Evolutionary conservation across 2,329 filamentous ascomycete genomes (phyloP).

Genomic region (Microdochium nivale): DNA sequence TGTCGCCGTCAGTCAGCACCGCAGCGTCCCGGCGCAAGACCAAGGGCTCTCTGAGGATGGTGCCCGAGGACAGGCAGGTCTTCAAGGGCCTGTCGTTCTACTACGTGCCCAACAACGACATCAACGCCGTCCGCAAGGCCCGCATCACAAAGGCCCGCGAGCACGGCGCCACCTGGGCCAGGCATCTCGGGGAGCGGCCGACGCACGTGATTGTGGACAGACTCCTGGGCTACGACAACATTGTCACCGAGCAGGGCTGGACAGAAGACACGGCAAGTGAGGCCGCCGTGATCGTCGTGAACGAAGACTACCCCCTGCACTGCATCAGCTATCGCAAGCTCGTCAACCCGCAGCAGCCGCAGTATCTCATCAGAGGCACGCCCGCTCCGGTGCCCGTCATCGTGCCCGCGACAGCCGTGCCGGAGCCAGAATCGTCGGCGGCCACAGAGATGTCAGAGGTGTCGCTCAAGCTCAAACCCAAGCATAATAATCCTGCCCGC

Average conservation of each 20-base stretch:
- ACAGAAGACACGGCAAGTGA: background rate
- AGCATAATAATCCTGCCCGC: constrained; percentile 24
- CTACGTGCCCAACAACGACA: constrained; percentile 76
- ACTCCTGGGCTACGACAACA: constrained; percentile 51
- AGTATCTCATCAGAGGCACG: constrained; percentile 41
- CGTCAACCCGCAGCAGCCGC: constrained; percentile 47
- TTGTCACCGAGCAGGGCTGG: constrained; percentile 34
- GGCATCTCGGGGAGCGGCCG: constrained; percentile 41
- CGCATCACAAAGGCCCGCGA: constrained; percentile 69
- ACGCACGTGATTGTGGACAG: constrained; percentile 79
- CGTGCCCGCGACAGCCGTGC: background rate
- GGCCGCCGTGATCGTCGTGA: constrained; percentile 41
- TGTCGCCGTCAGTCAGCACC: constrained; percentile 14
- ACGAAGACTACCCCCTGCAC: constrained; percentile 60
- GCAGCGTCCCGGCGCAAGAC: constrained; percentile 37
- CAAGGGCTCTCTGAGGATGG: constrained; percentile 27
- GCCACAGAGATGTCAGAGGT: constrained; percentile 11
- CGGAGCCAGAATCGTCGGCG: constrained; percentile 4
- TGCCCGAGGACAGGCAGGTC: constrained; percentile 45
- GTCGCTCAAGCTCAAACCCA: constrained; percentile 42
- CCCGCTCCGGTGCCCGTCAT: background rate
- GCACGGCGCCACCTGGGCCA: constrained; percentile 66
- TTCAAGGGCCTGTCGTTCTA: constrained; percentile 57
- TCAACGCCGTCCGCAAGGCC: constrained; percentile 54
- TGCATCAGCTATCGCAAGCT: constrained; percentile 52